Conservation (phyloP, 352 stramenopile species). For the Pythium plurisporium region DNA sequence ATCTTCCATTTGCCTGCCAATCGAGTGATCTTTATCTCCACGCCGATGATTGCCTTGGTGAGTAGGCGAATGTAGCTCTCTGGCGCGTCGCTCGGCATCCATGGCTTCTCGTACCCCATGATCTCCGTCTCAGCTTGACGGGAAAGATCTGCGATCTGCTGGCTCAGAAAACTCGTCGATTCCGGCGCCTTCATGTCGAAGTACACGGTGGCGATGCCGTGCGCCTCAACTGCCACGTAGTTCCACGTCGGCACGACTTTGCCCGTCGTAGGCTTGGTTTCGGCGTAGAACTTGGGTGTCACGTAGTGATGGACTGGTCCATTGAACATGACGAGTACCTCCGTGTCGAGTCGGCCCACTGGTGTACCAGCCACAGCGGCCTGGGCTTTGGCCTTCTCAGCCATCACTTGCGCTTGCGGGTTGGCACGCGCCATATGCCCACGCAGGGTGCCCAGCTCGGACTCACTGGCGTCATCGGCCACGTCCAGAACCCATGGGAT, state of each 20-base stretch:
- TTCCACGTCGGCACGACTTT: slow-evolving; percentile 29
- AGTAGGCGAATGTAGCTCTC: slow-evolving; percentile 14
- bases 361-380: background rate
- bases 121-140: slow-evolving; percentile 15
- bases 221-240: slow-evolving; percentile 20
- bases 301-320: slow-evolving; percentile 19
- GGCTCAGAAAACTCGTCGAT: slow-evolving; percentile 4
- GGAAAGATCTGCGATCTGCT: slow-evolving; percentile 18
- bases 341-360: slow-evolving; percentile 6
- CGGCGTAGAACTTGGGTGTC: slow-evolving; percentile 11
- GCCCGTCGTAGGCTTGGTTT: slow-evolving; percentile 18
- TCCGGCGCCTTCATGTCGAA: slow-evolving; percentile 9
- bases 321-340: slow-evolving; percentile 22
- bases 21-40: slow-evolving; percentile 20
- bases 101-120: slow-evolving; percentile 16
- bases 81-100: slow-evolving; percentile 23
- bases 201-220: slow-evolving; percentile 13
- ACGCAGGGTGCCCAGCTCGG: slow-evolving; percentile 14
- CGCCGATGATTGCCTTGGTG: slow-evolving; percentile 21
- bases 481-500: slow-evolving; percentile 24
- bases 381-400: slow-evolving; percentile 1
- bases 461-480: slow-evolving; percentile 9
- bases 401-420: slow-evolving; percentile 13
- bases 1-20: slow-evolving; percentile 24
- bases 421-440: slow-evolving; percentile 21